Evolutionary conservation across 345 rosid species (phyloP).

Genomic region (Eucalyptus leucophloia): DNA sequence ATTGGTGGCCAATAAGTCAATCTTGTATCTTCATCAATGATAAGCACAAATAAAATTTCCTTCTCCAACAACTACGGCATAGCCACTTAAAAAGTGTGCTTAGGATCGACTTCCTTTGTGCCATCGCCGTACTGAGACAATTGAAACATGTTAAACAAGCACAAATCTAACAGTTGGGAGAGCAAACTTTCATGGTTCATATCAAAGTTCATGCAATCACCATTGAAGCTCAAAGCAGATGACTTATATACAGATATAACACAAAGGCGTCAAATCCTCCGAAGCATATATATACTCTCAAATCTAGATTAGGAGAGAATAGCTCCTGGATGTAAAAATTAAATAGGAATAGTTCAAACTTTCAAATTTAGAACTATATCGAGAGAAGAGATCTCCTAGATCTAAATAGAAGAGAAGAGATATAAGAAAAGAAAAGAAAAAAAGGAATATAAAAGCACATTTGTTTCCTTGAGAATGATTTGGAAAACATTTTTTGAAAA

Average conservation of each 20-base stretch:
- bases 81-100: not conserved
- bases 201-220: not conserved
- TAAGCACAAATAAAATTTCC: not conserved
- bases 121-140: accelerated
- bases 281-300: not conserved
- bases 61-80: not conserved
- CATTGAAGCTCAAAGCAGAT: accelerated
- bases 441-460: no score
- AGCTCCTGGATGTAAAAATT: not conserved
- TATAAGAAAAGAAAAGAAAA: not conserved
- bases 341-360: not conserved
- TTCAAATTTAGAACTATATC: not conserved
- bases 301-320: not conserved
- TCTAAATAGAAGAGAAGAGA: not conserved
- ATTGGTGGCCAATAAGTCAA: not conserved
- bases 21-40: not conserved
- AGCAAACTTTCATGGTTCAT: not conserved
- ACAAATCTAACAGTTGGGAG: not conserved
- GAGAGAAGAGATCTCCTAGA: not conserved
- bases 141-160: not conserved
- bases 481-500: no score
- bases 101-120: not conserved
- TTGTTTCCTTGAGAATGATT: not conserved
- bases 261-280: not conserved
- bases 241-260: not conserved